Conservation (phyloP, 306 rosid genomes). For the Senna siamea region DNA sequence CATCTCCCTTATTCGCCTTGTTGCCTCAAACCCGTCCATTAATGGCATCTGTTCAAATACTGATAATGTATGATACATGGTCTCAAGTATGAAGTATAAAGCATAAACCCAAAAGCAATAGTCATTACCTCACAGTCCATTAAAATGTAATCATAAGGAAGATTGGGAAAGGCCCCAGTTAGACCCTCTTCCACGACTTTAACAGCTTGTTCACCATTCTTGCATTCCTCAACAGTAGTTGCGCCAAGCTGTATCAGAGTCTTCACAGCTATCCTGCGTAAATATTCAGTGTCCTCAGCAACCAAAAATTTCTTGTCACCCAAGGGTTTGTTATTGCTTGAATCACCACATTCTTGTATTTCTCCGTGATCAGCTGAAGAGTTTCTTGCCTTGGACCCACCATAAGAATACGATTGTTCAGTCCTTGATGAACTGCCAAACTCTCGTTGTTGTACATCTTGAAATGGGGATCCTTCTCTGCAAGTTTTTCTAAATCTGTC, state of each 20-base stretch:
- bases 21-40: slow-evolving; percentile 72
- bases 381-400: slow-evolving; percentile 26
- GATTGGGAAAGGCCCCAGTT: slow-evolving; percentile 18
- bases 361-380: slow-evolving; percentile 23
- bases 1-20: slow-evolving; percentile 56
- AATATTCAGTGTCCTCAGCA: slow-evolving; percentile 52
- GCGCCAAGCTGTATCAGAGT: slow-evolving; percentile 56
- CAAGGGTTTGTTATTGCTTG: slow-evolving; percentile 39
- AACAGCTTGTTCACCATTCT: slow-evolving; percentile 67
- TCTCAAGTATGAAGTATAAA: not conserved
- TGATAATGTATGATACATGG: not conserved
- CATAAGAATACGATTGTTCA: not conserved
- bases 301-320: slow-evolving; percentile 67
- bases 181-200: slow-evolving; percentile 48
- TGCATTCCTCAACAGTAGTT: slow-evolving; percentile 45
- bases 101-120: not conserved
- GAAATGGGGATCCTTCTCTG: slow-evolving; percentile 12
- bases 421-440: slow-evolving; percentile 18
- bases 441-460: slow-evolving; percentile 19
- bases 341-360: slow-evolving; percentile 37
- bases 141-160: slow-evolving; percentile 71
- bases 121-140: slow-evolving; percentile 80
- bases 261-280: slow-evolving; percentile 41
- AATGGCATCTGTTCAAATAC: slow-evolving; percentile 60
- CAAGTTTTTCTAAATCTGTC: not conserved